phyloP scores from a whole-genome alignment of 1,284 basidiomycete genomes.

The Phellopilus nigrolimitatus region DNA sequence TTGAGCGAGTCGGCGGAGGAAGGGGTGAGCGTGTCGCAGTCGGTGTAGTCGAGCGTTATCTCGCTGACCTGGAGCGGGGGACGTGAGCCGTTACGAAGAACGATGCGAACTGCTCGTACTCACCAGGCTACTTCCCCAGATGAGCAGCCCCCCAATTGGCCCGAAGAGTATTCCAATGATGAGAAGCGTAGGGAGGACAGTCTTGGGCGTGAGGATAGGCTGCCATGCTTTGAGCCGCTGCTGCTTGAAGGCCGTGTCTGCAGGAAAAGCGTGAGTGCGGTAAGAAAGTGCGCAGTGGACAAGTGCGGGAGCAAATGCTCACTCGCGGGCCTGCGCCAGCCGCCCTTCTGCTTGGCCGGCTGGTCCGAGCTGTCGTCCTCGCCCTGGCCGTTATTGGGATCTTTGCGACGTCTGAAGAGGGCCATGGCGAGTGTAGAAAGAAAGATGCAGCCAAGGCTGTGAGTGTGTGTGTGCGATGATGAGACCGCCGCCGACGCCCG shows the following conservation, averaged over 20 bases:
- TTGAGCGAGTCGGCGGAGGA: conserved; percentile 41
- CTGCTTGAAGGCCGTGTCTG: conserved; percentile 98
- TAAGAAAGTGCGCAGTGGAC: conserved; percentile 4
- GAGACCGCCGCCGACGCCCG: conserved; percentile 1
- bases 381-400: conserved; percentile 27
- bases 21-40: conserved; percentile 71
- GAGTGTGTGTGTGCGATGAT: not conserved
- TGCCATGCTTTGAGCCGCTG: conserved; percentile 99
- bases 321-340: conserved; percentile 87
- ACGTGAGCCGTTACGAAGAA: not conserved
- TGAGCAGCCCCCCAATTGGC: conserved; percentile 90
- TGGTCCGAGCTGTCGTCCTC: conserved; percentile 21
- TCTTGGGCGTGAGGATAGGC: conserved; percentile 96
- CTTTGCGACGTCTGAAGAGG: conserved; percentile 34
- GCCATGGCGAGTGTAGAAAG: conserved; percentile 28
- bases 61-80: conserved; percentile 67
- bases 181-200: conserved; percentile 94
- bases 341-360: conserved; percentile 79
- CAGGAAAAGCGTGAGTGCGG: not conserved
- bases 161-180: conserved; percentile 93
- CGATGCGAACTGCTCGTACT: conserved; percentile 22
- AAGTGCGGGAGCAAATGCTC: conserved; percentile 33
- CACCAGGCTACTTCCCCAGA: conserved; percentile 81
- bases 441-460: not conserved
- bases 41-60: conserved; percentile 93